Percentiles rank a stretch among this genome's conserved stretches.
Evolutionary conservation across 306 rosid genomes (phyloP).

Genomic region (Luffa acutangula): DNA sequence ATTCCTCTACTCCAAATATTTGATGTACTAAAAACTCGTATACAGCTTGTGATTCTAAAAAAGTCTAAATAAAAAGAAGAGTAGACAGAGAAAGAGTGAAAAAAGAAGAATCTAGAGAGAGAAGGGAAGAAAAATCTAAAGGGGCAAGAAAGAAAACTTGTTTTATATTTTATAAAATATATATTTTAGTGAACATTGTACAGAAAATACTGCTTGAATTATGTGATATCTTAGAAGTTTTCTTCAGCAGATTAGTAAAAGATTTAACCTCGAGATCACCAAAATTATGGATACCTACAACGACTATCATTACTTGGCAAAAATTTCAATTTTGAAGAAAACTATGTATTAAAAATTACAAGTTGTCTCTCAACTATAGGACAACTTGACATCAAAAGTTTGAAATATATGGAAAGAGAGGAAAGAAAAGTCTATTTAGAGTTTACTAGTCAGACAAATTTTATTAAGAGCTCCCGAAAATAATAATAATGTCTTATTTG

Average conservation of each 20-base stretch:
- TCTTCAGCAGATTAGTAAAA: neutral
- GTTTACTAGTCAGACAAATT: neutral
- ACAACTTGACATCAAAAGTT: slow-evolving; percentile 48
- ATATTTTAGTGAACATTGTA: neutral
- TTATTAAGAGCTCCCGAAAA: neutral
- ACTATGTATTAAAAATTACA: slow-evolving; percentile 26
- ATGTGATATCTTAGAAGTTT: neutral
- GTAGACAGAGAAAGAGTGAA: neutral
- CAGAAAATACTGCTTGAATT: neutral
- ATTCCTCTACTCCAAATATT: too few relatives aligned
- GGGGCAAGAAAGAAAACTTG: neutral
- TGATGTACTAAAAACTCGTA: too few relatives aligned
- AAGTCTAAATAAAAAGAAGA: neutral
- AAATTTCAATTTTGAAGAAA: slow-evolving; percentile 18
- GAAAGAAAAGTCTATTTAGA: neutral
- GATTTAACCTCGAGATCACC: slow-evolving; percentile 1
- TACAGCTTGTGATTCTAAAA: neutral
- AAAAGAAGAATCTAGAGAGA: neutral
- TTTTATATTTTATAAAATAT: neutral
- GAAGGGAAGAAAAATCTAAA: neutral
- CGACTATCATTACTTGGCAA: neutral
- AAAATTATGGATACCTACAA: slow-evolving; percentile 1
- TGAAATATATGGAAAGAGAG: neutral
- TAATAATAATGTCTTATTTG: neutral
- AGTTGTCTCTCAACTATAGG: slow-evolving; percentile 49